phyloP scores from a whole-genome alignment of 1,284 basidiomycete genomes.

The Apiotrichum montevideense region DNA sequence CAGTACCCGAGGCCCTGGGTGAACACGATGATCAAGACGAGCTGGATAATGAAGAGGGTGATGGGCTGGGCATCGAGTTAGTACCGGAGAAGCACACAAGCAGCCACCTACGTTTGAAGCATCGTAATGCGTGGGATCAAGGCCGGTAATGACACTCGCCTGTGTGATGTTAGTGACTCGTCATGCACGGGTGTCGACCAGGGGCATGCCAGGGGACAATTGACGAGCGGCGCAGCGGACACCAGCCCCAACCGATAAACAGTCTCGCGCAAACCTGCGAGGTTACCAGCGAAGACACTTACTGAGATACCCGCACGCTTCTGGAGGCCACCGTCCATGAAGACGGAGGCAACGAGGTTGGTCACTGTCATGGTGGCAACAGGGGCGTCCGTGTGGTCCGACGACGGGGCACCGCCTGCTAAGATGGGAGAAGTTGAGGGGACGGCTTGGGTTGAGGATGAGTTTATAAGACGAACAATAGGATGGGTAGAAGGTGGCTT shows the following conservation, averaged over 20 bases:
- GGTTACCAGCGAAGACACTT: neutral
- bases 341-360: neutral
- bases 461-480: no score
- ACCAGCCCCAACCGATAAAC: no score
- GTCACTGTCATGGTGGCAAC: neutral
- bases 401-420: no score
- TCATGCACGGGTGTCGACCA: no score
- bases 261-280: no score
- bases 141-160: conserved; percentile 50
- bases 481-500: no score
- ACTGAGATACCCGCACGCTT: conserved; percentile 1
- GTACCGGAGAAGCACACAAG: no score
- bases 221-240: no score
- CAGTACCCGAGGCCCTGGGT: conserved; percentile 62
- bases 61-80: conserved; percentile 54
- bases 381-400: no score
- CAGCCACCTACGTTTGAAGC: neutral
- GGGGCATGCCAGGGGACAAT: no score
- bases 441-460: no score
- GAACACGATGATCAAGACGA: conserved; percentile 62
- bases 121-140: conserved; percentile 52
- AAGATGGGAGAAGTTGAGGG: no score
- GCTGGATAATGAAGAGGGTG: conserved; percentile 68
- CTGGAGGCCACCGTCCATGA: neutral
- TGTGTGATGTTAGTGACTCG: conserved; percentile 6